Conservation (phyloP, 306 rosid genomes). For the Mucuna pruriens region DNA sequence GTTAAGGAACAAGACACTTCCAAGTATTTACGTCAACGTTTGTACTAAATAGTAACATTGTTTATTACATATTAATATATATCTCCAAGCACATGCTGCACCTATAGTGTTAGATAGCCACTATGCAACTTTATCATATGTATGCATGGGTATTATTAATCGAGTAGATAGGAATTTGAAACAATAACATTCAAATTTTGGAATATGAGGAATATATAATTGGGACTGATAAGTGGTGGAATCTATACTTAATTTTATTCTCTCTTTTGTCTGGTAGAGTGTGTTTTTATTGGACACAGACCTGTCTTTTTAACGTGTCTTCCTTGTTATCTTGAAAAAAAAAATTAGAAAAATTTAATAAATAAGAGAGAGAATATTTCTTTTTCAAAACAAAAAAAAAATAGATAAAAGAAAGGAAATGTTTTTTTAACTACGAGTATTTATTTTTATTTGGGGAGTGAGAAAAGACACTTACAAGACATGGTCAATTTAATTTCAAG, state of each 20-base stretch:
- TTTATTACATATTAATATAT: not conserved
- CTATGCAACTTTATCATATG: not conserved
- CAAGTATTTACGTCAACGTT: not conserved
- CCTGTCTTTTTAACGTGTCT: not conserved
- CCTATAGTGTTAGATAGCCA: constrained; percentile 14
- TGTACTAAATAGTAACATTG: not conserved
- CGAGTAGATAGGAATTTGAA: not conserved
- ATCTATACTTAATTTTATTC: constrained; percentile 36
- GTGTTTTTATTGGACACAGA: not conserved
- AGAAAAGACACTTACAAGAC: not conserved
- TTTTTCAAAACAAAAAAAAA: not conserved
- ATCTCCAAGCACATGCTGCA: not conserved
- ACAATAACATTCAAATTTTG: not conserved
- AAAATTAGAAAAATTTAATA: not conserved
- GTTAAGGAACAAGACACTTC: not conserved
- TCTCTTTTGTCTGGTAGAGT: not conserved
- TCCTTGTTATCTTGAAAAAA: not conserved
- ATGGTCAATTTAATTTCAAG: not conserved
- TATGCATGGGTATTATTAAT: not conserved
- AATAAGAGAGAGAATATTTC: not conserved
- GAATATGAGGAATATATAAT: constrained; percentile 25
- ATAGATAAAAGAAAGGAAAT: not conserved
- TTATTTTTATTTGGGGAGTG: not conserved
- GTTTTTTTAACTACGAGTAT: not conserved
- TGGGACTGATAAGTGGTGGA: not conserved